Conservation (phyloP, 495 filamentous ascomycete genomes). For the Lineolata rhizophorae region DNA sequence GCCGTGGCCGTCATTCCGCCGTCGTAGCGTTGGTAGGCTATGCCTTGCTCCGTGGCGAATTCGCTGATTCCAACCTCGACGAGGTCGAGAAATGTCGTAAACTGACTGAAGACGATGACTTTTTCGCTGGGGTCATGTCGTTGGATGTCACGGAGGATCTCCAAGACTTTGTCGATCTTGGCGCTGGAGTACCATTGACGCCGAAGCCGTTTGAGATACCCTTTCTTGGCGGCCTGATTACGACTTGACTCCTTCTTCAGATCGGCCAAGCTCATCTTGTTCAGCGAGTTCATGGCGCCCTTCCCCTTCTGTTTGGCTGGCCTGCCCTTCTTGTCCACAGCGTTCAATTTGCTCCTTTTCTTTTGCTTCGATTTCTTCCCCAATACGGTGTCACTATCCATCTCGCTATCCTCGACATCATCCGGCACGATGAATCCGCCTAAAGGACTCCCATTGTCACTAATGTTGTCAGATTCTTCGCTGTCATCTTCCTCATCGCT, state of each 20-base stretch:
- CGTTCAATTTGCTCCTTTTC: slow-evolving; percentile 53
- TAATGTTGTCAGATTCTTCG: slow-evolving; percentile 15
- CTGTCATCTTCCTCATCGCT: slow-evolving; percentile 11
- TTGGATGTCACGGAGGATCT: slow-evolving; percentile 59
- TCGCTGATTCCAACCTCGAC: too few species aligned
- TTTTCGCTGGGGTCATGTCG: slow-evolving; percentile 61
- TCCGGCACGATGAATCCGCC: slow-evolving; percentile 22
- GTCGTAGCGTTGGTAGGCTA: slow-evolving; percentile 76
- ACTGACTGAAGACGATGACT: slow-evolving; percentile 95
- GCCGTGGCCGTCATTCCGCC: slow-evolving; percentile 86
- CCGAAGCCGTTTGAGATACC: too few species aligned
- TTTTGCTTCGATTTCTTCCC: too few species aligned
- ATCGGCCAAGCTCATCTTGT: slow-evolving; percentile 11
- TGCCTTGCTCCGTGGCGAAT: slow-evolving; percentile 49
- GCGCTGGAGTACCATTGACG: too few species aligned
- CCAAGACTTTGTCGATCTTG: slow-evolving; percentile 70
- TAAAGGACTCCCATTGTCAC: slow-evolving; percentile 14
- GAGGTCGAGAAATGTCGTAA: slow-evolving; percentile 93
- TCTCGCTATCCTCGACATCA: slow-evolving; percentile 18
- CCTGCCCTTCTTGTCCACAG: slow-evolving; percentile 28
- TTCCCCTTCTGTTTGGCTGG: slow-evolving; percentile 15
- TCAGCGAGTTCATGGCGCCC: slow-evolving; percentile 8
- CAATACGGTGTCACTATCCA: too few species aligned
- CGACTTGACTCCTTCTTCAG: slow-evolving; percentile 18
- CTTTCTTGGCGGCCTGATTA: too few species aligned